Percentiles rank a stretch among this genome's conserved stretches.
These are phyloP conservation scores for Nicotiana attenuata DNA, from an alignment of 257 asterid genomes.

Conservation along the genomic window DNA sequence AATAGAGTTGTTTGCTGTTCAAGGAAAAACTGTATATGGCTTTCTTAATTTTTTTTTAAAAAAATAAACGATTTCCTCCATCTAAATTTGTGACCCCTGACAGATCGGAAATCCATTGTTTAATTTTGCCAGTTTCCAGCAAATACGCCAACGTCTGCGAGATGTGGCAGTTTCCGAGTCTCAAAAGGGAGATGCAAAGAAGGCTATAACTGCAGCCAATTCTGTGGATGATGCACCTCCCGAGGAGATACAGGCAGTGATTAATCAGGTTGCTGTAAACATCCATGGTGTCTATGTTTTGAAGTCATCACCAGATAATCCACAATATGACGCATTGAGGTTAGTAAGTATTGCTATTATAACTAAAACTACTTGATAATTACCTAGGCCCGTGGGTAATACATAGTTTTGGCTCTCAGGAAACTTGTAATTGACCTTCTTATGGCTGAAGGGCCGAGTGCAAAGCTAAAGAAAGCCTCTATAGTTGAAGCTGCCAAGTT, in stretches of 20 bases:
- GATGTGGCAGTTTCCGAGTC: slow-evolving; percentile 50
- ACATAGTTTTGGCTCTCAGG: slow-evolving; percentile 33
- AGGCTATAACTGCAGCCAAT: slow-evolving; percentile 50
- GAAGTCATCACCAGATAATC: slow-evolving; percentile 68
- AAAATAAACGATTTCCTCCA: neutral
- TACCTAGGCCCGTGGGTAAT: neutral
- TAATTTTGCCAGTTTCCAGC: slow-evolving; percentile 52
- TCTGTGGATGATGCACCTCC: slow-evolving; percentile 39
- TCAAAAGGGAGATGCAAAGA: slow-evolving; percentile 44
- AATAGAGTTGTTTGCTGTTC: neutral
- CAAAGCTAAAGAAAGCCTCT: slow-evolving; percentile 66
- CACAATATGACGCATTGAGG: slow-evolving; percentile 68
- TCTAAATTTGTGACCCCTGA: neutral
- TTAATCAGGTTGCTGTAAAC: slow-evolving; percentile 55
- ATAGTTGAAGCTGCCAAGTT: slow-evolving; percentile 65
- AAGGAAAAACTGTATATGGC: neutral
- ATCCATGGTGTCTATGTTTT: slow-evolving; percentile 78
- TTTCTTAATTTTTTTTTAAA: neutral
- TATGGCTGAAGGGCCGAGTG: slow-evolving; percentile 63
- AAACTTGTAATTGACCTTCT: slow-evolving; percentile 68
- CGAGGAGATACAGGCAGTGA: slow-evolving; percentile 58
- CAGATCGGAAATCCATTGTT: slow-evolving; percentile 7
- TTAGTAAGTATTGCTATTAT: slow-evolving; percentile 18
- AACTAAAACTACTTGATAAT: neutral
- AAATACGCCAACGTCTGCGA: slow-evolving; percentile 56